Conservation (phyloP, 352 stramenopile genomes). For the Phytophthora citricola region DNA sequence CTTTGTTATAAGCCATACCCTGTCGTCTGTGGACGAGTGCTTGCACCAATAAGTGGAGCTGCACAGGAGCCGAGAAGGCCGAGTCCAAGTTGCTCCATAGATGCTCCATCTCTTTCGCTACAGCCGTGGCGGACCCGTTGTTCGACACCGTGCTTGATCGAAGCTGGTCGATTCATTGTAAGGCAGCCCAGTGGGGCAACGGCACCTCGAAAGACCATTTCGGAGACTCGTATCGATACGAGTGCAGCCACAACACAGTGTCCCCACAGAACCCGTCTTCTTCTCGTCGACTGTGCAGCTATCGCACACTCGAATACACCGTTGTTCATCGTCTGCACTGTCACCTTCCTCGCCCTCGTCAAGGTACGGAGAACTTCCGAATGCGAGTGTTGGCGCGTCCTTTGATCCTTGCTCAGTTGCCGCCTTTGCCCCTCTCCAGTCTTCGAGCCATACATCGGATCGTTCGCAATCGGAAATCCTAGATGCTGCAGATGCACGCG, state of each 20-base stretch:
- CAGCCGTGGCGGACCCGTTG: too few species aligned
- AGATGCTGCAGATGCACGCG: constrained; percentile 92
- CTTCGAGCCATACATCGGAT: constrained; percentile 91
- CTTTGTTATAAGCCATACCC: too few species aligned
- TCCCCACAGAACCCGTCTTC: constrained; percentile 2
- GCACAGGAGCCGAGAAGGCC: too few species aligned
- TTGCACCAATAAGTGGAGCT: too few species aligned
- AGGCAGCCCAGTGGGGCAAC: constrained; percentile 44
- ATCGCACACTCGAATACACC: constrained; percentile 32
- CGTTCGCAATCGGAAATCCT: constrained; percentile 93
- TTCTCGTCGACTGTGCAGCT: constrained; percentile 11
- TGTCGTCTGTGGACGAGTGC: too few species aligned
- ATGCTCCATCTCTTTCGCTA: too few species aligned
- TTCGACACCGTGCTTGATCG: too few species aligned
- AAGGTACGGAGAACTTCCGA: too few species aligned
- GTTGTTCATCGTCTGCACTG: constrained; percentile 24
- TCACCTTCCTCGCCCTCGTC: not conserved
- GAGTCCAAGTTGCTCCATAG: too few species aligned
- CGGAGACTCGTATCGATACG: constrained; percentile 51
- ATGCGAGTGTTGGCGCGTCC: not conserved
- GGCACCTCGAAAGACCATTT: constrained; percentile 51
- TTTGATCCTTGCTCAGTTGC: not conserved
- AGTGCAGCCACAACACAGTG: constrained; percentile 57
- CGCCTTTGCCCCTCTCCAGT: not conserved
- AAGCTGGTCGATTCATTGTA: not conserved